Conservation (phyloP, 108 stramenopile species). For the Pinguiococcus pyrenoidosus region DNA sequence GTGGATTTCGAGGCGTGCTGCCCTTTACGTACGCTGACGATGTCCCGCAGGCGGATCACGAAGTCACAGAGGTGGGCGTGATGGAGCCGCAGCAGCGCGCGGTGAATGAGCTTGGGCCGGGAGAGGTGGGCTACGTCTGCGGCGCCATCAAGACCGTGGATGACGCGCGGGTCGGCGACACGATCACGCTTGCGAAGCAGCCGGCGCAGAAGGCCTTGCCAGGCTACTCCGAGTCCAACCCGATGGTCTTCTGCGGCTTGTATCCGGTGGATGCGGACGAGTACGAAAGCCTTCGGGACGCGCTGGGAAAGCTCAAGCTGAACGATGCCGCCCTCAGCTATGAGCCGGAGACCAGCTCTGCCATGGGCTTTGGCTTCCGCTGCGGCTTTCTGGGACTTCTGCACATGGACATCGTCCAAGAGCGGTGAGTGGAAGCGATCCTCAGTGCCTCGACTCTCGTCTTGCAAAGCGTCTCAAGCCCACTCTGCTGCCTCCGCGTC, state of each 20-base stretch:
- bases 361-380: constrained; percentile 29
- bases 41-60: constrained; percentile 25
- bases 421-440: too few relatives aligned
- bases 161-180: constrained; percentile 76
- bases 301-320: constrained; percentile 31
- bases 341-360: constrained; percentile 18
- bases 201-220: constrained; percentile 9
- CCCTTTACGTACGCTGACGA: too few relatives aligned
- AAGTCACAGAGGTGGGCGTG: constrained; percentile 83
- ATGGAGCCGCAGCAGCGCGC: constrained; percentile 58
- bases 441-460: too few relatives aligned
- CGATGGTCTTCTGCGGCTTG: constrained; percentile 51
- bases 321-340: constrained; percentile 32
- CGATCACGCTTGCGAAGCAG: constrained; percentile 35
- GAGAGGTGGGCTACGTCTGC: constrained; percentile 87
- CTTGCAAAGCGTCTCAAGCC: too few relatives aligned
- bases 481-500: too few relatives aligned
- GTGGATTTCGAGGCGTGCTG: too few relatives aligned
- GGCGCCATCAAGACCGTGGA: constrained; percentile 72
- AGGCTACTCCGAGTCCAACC: constrained; percentile 45
- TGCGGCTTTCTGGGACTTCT: constrained; percentile 92
- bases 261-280: constrained; percentile 25
- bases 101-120: constrained; percentile 46
- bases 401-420: constrained; percentile 93
- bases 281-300: constrained; percentile 27